Evolutionary conservation across 73 alveolate genomes (phyloP).

Genomic region (Effrenium voratum): DNA sequence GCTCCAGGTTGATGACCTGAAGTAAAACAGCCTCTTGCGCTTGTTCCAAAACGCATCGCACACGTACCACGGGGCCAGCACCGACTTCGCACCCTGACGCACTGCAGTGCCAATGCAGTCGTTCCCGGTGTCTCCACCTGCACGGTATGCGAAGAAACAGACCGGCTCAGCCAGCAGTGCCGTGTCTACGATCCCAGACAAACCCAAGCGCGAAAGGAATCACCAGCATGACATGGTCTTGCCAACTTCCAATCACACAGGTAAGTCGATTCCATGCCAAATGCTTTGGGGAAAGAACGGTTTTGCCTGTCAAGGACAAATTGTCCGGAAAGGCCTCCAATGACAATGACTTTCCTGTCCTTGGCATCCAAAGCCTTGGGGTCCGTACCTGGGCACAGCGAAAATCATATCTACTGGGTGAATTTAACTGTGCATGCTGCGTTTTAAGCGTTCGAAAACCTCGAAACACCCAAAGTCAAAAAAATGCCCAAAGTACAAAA

Average conservation of each 20-base stretch:
- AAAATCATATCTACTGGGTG: background rate
- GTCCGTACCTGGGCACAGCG: background rate
- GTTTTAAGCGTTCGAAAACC: too few species aligned
- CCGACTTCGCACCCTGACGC: slow-evolving; percentile 84
- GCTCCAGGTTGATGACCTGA: slow-evolving; percentile 65
- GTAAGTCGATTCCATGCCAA: too few species aligned
- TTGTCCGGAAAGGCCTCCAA: slow-evolving; percentile 38
- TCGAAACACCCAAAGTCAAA: too few species aligned
- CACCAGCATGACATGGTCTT: too few species aligned
- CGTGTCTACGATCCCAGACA: too few species aligned
- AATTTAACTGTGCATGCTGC: background rate
- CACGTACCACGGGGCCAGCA: background rate
- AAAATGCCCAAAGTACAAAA: too few species aligned
- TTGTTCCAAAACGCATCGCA: background rate
- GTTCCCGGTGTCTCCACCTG: slow-evolving; percentile 94
- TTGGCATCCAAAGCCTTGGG: slow-evolving; percentile 64
- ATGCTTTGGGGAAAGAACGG: too few species aligned
- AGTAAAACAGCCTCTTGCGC: background rate
- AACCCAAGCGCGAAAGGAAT: too few species aligned
- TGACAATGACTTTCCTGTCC: slow-evolving; percentile 94
- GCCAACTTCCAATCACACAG: too few species aligned
- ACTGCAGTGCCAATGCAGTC: slow-evolving; percentile 94
- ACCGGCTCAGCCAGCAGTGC: too few species aligned
- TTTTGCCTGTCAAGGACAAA: too few species aligned
- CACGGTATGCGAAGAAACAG: background rate